Evolutionary conservation across 2,329 filamentous ascomycete genomes (phyloP).

Genomic region (Ceratocystis lukuohia): DNA sequence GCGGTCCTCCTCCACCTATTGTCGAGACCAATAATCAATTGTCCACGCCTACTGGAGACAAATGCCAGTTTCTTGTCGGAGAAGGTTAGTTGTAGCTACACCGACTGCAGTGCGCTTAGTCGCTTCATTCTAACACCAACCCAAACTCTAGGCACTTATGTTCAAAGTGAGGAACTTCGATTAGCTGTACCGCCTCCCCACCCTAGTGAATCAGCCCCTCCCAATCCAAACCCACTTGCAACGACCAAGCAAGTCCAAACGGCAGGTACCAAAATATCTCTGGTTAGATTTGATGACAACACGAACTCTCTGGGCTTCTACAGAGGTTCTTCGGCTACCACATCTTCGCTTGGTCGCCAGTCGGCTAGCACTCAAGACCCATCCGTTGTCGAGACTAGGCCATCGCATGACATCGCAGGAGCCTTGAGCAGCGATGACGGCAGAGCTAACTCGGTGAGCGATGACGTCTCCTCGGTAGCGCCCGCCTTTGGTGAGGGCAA

Average conservation of each 20-base stretch:
- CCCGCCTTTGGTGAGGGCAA: slow-evolving; percentile 82
- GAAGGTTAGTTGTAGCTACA: slow-evolving; percentile 48
- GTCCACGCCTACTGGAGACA: slow-evolving; percentile 62
- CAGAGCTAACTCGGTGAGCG: slow-evolving; percentile 40
- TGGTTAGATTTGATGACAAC: slow-evolving; percentile 57
- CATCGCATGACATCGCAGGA: slow-evolving; percentile 46
- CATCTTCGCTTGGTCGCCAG: slow-evolving; percentile 32
- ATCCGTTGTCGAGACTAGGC: slow-evolving; percentile 41
- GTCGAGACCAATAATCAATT: slow-evolving; percentile 92
- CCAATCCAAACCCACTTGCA: slow-evolving; percentile 82
- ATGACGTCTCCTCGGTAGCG: slow-evolving; percentile 33
- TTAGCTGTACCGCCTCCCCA: slow-evolving; percentile 91
- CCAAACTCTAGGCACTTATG: slow-evolving; percentile 59
- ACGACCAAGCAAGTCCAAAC: slow-evolving; percentile 75
- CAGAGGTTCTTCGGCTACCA: slow-evolving; percentile 39
- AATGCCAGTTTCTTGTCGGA: slow-evolving; percentile 82
- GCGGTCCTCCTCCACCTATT: slow-evolving; percentile 47
- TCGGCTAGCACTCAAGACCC: slow-evolving; percentile 46
- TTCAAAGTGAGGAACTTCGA: slow-evolving; percentile 78
- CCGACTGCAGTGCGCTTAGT: neutral
- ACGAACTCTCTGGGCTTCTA: slow-evolving; percentile 41
- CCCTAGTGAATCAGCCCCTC: slow-evolving; percentile 76
- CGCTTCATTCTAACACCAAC: neutral
- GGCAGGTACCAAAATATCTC: slow-evolving; percentile 68
- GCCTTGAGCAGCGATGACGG: slow-evolving; percentile 42